Base-by-base conservation (phyloP, 2,329 filamentous ascomycete species). In the Fusarium sp. region DNA sequence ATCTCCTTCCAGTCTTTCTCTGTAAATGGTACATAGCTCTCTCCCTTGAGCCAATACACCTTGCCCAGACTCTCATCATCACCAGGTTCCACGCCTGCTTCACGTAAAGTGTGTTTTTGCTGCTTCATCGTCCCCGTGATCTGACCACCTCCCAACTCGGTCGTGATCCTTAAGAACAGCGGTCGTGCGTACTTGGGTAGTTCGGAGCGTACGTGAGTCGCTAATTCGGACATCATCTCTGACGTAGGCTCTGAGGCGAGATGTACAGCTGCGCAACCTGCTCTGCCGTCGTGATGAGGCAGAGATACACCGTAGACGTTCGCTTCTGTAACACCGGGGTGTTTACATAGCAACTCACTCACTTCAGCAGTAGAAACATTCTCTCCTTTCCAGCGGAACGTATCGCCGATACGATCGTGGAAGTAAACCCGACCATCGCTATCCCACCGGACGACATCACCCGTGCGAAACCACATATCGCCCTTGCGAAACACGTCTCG, bases 111-210 rank as follows among this genome's bases (percentile, higher is more conserved):
- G 67, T 91, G 88, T 80, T 97, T 97, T 80, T 95, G 91, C 81
- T 97, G 92, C 84, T 97, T 97, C 75, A 94, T 92, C 48, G 94
- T 97, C 0, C 94, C 93, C 6, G 94, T 97, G 2, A 88, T 85
- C 74, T 91, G 88, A 69, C 81, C 79, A 42, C 88, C 85, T 5
- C 82, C 80, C 45, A 86, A 80, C 26, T 86, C 85, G 26, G 81
- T 83, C 9, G 90, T 86, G 7, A 94, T 79, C 14, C 94, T 85
- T 48, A 97, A 77, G 80, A 97, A 97, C 1, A 96, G 73, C 0
- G 94, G 94, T 6, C 90, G 86, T 0, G 94, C 93, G 74, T 92
- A 97, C 49, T 85, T 86, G 1, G 94, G 94, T 26, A 97, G 82
- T 8, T 82, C 82, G 8, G 79, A 78, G 15, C 81, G 75, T 0